phyloP scores from a whole-genome alignment of 2,329 filamentous ascomycete genomes.

The Sporothrix schenckii region DNA sequence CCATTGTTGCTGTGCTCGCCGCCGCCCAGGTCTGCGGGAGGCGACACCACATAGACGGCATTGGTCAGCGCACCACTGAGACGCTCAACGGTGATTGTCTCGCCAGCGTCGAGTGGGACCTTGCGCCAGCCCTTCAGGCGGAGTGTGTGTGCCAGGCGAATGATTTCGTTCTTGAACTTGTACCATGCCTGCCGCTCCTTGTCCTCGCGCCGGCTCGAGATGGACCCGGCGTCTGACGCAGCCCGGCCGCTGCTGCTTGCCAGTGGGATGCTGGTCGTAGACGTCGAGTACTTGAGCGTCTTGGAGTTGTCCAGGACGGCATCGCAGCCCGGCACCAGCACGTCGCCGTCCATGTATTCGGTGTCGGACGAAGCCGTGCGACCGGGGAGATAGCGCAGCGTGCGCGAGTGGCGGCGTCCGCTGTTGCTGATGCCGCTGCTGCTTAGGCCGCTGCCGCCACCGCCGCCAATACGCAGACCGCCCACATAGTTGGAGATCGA shows the following conservation, averaged over 20 bases:
- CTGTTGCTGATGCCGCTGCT: constrained; percentile 20
- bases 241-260: constrained; percentile 41
- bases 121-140: constrained; percentile 89
- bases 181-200: constrained; percentile 79
- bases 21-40: constrained; percentile 64
- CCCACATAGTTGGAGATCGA: constrained; percentile 21
- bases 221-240: constrained; percentile 48
- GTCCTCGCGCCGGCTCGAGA: constrained; percentile 53
- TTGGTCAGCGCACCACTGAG: constrained; percentile 94
- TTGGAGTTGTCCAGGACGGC: constrained; percentile 86
- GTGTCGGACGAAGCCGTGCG: constrained; percentile 75
- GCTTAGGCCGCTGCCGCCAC: neutral
- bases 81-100: constrained; percentile 69
- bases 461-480: neutral
- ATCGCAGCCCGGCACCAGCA: constrained; percentile 82
- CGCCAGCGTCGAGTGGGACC: constrained; percentile 71
- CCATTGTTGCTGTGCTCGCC: neutral
- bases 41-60: constrained; percentile 90
- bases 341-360: constrained; percentile 79
- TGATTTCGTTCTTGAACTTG: constrained; percentile 88
- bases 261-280: constrained; percentile 50
- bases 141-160: constrained; percentile 85
- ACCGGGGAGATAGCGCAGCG: constrained; percentile 47
- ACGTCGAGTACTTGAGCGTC: constrained; percentile 68
- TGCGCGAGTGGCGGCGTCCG: constrained; percentile 41